Evolutionary conservation across 2,329 filamentous ascomycete species (phyloP), one percentile per base, ranked within the genome.

Genomic region (Bipolaris victoriae): DNA sequence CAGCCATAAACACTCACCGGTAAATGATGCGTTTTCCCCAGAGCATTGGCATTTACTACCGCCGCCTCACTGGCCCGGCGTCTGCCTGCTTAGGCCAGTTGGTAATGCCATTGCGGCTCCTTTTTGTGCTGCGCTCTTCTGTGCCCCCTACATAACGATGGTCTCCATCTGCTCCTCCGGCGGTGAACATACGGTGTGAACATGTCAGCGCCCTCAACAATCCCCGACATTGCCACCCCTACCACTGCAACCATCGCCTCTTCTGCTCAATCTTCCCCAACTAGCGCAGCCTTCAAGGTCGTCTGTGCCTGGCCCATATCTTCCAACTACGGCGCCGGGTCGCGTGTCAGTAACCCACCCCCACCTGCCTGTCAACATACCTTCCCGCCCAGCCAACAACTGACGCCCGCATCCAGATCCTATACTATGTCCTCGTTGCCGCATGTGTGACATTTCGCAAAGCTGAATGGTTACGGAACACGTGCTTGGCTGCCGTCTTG

Each of bases 381-480:
- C 26, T 26, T 20, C 13, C n/a, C 22, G 7, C 61, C 59, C 52
- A 62, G 62, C 48, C 54, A 31, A 54, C 43, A 33, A 50, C 39
- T 60, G 15, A 55, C 59, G 86, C 85, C 58, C 88, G 40, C 5
- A 31, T 37, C 49, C 45, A 69, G 67, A 57, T 67, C 7, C 59
- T 65, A 15, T 64, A 89, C 70, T 90, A 90, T 68, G 80, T 84
- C 41, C 81, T 90, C 1, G 82, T 90, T 48, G 57, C 60, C 81
- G 84, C 47, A 81, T 86, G 2, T 90, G 87, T 65, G 80, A 89
- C 3, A 72, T 89, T 46, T 86, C 80, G 86, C 47, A 86, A 85
- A 63, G 75, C 77, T 26, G 82, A 85, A 71, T 89, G 86, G 86
- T 78, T 89, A 3, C 81, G 83, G 50, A 85, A 84, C 63, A 84